Evolutionary conservation across 257 asterid species (phyloP), one percentile per base, ranked within the genome.

Genomic region (Schizonepeta tenuifolia): DNA sequence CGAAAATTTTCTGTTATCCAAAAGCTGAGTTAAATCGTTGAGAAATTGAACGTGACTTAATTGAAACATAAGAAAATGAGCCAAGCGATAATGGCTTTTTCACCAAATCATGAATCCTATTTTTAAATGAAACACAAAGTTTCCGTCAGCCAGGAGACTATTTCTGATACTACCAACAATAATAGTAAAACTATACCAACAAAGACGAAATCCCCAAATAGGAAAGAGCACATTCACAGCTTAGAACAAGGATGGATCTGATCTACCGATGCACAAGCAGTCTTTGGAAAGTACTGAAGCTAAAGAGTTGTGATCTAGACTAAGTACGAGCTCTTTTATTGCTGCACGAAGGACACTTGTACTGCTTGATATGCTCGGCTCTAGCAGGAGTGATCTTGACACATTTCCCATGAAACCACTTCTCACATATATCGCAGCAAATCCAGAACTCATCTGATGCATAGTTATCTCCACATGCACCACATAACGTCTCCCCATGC

Each of bases 361-460:
- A 91, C 74, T 86, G 89, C 90, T 91, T 87, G 72, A 89, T 89
- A 70, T 83, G 87, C 81, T 86, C 89, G 1, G 97, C 97, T 60
- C 73, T 80, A 40, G 96, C 89, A 31, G 93, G 92, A 18, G 93
- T 90, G 43, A 92, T 87, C 86, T 90, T 90, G 73, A 90, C 96
- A n/a, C 97, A 92, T 76, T 90, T 81, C 15, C 98, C 98, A 54
- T 90, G 98, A 79, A 88, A 90, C 98, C 98, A 92, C 73, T 76
- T 88, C 85, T 90, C 94, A 36, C 96, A 90, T 17, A 80, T 71
- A 75, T 92, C 96, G 17, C 98, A 92, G 77, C 89, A 90, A 54
- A 92, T 92, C 96, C 96, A 89, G 80, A 88, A 92, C 51, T 88
- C 93, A 62, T 85, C 90, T 0, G 88, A 75, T 47, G 85, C 86